Conservation (phyloP, 257 asterid genomes). For the Misopates orontium region DNA sequence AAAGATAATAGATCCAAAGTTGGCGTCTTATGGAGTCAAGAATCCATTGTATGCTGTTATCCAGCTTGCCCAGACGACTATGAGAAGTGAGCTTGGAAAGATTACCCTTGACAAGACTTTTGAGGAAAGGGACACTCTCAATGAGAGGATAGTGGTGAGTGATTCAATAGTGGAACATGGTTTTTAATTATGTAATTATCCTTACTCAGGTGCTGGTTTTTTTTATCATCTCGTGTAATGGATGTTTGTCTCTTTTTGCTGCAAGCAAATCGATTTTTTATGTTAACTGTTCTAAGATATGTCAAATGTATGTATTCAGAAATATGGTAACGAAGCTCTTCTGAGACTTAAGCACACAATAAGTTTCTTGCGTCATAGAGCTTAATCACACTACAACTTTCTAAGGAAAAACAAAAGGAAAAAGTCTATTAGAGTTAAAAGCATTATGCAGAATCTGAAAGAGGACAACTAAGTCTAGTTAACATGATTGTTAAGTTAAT, state of each 20-base stretch:
- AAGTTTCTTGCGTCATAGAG: no score
- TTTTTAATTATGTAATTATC: background rate
- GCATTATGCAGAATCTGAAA: no score
- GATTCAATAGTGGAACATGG: background rate
- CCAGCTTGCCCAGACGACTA: slow-evolving; percentile 94
- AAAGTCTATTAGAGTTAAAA: no score
- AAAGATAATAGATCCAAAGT: slow-evolving; percentile 82
- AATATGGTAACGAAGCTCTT: no score
- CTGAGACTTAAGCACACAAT: no score
- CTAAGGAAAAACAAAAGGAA: no score
- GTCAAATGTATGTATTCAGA: background rate
- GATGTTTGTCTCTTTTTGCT: background rate
- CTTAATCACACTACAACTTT: no score
- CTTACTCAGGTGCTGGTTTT: background rate
- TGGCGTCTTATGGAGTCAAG: slow-evolving; percentile 96
- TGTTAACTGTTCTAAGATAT: background rate
- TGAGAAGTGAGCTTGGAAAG: slow-evolving; percentile 99
- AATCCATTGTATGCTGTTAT: slow-evolving; percentile 78
- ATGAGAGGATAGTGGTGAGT: slow-evolving; percentile 85
- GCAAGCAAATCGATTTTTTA: background rate
- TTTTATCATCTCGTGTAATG: background rate
- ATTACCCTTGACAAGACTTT: slow-evolving; percentile 95
- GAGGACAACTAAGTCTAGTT: no score
- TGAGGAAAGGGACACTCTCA: slow-evolving; percentile 88
- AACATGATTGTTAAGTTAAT: no score